Evolutionary conservation across 495 filamentous ascomycete species (phyloP), one percentile per base, ranked within the genome.

Genomic region (Tuber brumale): DNA sequence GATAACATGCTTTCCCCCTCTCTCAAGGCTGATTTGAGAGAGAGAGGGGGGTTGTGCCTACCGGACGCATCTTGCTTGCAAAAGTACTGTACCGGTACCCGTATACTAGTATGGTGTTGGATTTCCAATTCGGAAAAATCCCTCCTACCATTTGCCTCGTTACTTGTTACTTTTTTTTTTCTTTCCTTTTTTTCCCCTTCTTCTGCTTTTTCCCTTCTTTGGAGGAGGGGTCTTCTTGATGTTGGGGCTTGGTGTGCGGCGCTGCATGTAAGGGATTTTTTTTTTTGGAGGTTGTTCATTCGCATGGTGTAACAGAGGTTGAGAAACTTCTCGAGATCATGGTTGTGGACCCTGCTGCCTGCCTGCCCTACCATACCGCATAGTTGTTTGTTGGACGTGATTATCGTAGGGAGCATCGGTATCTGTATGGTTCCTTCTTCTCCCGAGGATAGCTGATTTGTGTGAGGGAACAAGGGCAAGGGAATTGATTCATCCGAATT

Each of bases 301-400:
- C 45, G 75, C 75, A 75, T 76, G 61, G 41, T 70, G 72, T 79
- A 72, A 71, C 71, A 70, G 75, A 76, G 78, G 61, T 73, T 70
- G 78, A 75, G 70, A 78, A 73, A 70, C 51, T 66, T 46, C 23
- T 61, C 48, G 44, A 75, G 71, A 71, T 45, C 27, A 12, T 61
- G 48, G 18, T 66, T 66, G 57, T 31, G 27, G n/a, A 31, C 57
- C 57, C 57, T 66, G n/a, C n/a, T n/a, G n/a, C n/a, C n/a, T n/a
- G 27, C 57, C 57, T 66, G 27, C 57, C 57, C n/a, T 66, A 3
- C 57, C 57, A 16, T 66, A 66, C 57, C 10, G 27, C 27, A 66
- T 66, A n/a, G n/a, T 57, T 57, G 48, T 27, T 8, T n/a, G 48
- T 12, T 27, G 48, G 48, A 19, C 7, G 23, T 57, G 48, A 57